These are phyloP conservation scores for Daphne laureola DNA, from an alignment of 441 rosid genomes.

Conservation along the genomic window DNA sequence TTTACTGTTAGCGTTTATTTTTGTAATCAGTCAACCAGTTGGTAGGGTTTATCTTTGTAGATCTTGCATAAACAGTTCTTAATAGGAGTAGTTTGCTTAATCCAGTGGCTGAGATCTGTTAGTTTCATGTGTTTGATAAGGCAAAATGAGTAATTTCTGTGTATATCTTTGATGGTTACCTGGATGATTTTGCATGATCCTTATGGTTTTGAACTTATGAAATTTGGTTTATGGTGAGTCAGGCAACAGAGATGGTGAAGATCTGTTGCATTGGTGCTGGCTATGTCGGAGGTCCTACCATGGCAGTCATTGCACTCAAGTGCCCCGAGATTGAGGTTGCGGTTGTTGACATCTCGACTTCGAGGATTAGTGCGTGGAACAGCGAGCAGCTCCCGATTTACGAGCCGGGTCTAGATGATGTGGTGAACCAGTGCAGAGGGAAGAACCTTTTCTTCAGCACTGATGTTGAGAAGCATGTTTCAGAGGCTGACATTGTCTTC, in stretches of 20 bases:
- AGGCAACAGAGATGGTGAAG: constrained; percentile 40
- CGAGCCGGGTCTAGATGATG: constrained; percentile 53
- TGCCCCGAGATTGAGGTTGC: constrained; percentile 42
- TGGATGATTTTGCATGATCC: no score
- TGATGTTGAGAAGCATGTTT: constrained; percentile 49
- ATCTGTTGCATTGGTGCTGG: constrained; percentile 60
- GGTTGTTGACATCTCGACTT: constrained; percentile 40
- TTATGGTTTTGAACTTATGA: no score
- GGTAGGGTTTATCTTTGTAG: no score
- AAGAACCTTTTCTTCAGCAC: constrained; percentile 43
- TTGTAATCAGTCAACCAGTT: no score
- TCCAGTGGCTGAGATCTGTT: not conserved
- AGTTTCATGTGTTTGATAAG: not conserved
- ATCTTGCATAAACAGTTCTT: no score
- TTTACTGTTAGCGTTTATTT: not conserved
- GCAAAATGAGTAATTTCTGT: no score
- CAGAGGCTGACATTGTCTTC: constrained; percentile 46
- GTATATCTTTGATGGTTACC: no score
- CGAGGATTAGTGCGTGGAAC: constrained; percentile 48
- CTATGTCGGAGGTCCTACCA: constrained; percentile 54
- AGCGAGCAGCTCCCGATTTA: constrained; percentile 46
- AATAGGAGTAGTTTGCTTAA: not conserved
- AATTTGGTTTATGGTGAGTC: constrained; percentile 2
- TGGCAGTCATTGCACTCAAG: constrained; percentile 52
- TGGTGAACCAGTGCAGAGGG: constrained; percentile 46